Evolutionary conservation across 257 asterid species (phyloP), one percentile per base, ranked within the genome.

Genomic region (Nicotiana benthamiana): DNA sequence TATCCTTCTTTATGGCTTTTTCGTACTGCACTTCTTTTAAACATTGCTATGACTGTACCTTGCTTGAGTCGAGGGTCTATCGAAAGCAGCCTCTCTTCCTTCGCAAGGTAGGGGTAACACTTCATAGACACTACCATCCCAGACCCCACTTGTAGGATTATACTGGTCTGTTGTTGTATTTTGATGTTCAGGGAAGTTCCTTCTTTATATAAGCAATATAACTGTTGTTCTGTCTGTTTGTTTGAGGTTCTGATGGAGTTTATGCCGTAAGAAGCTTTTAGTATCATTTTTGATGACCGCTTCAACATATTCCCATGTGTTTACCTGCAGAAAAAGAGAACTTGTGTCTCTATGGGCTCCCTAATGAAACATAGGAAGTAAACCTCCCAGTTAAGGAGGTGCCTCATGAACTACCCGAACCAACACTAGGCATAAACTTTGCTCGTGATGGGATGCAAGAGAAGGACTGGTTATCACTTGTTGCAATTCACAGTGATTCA

Each of bases 331-430:
- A 84, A 18, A 88, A 86, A 27, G 91, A 88, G 82, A 81, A 87
- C 76, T 85, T 89, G 16, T 85, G 89, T 82, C 85, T 89, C 13
- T 89, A 85, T 76, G 91, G 90, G 79, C 86, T 89, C 75, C 89
- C 90, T 56, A 85, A 82, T 75, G 91, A 83, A 86, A 82, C 86
- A 48, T 90, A 90, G 91, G 93, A 85, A 81, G 91, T 90, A 48
- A 89, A 83, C 70, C 81, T 85, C 48, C 90, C 91, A 20, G 89
- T 82, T 26, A 91, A 88, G 75, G 88, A 82, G 75, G 90, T 88
- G 52, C 93, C 92, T 9, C 89, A 91, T 9, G 91, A 90, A 80
- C 86, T 90, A 72, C 93, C 93, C 43, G 93, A 90, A 83, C 93
- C 93, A 26, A 87, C 85, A 24, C 82, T 88, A 27, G 93, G 93